Evolutionary conservation across 495 filamentous ascomycete species (phyloP).

Genomic region (Xylaria castorea): DNA sequence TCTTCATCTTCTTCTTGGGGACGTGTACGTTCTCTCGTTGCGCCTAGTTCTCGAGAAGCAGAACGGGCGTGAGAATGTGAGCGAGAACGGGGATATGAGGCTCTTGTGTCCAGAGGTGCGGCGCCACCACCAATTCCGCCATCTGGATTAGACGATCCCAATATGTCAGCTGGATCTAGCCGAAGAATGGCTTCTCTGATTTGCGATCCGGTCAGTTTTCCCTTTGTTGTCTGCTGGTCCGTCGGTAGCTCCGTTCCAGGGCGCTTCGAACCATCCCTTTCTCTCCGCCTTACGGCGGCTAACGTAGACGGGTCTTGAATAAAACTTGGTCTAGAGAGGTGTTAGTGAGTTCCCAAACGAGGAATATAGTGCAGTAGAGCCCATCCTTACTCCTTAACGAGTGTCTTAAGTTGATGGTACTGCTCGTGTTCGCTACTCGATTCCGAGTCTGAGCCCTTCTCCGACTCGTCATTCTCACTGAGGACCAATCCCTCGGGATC

Average conservation of each 20-base stretch:
- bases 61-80: conserved; percentile 1
- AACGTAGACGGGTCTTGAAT: conserved; percentile 32
- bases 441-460: conserved; percentile 19
- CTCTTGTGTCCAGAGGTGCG: neutral
- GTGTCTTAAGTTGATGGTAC: conserved; percentile 21
- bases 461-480: conserved; percentile 15
- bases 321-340: conserved; percentile 32
- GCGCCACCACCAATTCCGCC: neutral
- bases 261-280: conserved; percentile 12
- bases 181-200: conserved; percentile 35
- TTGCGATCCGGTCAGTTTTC: conserved; percentile 17
- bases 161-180: conserved; percentile 29
- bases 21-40: conserved; percentile 23
- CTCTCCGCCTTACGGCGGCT: conserved; percentile 36
- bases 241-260: neutral
- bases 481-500: conserved; percentile 30
- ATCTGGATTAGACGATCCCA: conserved; percentile 12
- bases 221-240: conserved; percentile 23
- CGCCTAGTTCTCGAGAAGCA: conserved; percentile 5
- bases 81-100: neutral
- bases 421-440: conserved; percentile 2
- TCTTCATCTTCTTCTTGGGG: conserved; percentile 20
- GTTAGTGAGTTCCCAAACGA: conserved; percentile 25
- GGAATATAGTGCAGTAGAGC: neutral
- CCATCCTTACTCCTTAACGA: conserved; percentile 16